phyloP scores from a whole-genome alignment of 352 stramenopile genomes.

The Phytophthora macrochlamydospora region DNA sequence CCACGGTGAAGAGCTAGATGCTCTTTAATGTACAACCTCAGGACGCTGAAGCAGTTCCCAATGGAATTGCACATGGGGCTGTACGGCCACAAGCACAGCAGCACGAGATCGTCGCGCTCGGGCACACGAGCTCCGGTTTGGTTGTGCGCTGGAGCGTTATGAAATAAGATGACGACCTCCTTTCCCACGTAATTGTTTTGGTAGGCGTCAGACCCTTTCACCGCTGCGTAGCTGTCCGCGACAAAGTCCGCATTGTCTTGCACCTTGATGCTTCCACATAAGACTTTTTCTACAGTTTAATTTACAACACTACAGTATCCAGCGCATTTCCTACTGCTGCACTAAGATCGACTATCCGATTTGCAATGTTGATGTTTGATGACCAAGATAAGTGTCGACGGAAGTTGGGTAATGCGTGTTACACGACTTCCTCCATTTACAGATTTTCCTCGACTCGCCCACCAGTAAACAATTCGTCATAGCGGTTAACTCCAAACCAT shows the following conservation, averaged over 20 bases:
- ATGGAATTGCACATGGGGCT: slow-evolving; percentile 32
- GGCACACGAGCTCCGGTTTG: slow-evolving; percentile 9
- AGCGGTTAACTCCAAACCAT: too few relatives aligned
- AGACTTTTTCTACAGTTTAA: too few relatives aligned
- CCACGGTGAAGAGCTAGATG: neutral
- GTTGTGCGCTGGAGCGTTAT: slow-evolving; percentile 22
- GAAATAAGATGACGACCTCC: slow-evolving; percentile 30
- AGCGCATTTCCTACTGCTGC: too few relatives aligned
- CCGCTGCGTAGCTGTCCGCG: slow-evolving; percentile 4
- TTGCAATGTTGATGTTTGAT: too few relatives aligned
- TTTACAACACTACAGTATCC: too few relatives aligned
- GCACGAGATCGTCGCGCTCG: slow-evolving; percentile 13
- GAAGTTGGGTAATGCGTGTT: too few relatives aligned
- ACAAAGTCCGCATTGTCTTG: slow-evolving; percentile 23
- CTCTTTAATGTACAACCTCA: slow-evolving; percentile 16
- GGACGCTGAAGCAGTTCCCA: slow-evolving; percentile 21
- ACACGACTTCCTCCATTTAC: too few relatives aligned
- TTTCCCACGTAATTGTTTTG: slow-evolving; percentile 15
- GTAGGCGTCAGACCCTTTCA: slow-evolving; percentile 11
- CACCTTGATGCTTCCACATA: slow-evolving; percentile 29
- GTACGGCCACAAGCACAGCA: slow-evolving; percentile 23
- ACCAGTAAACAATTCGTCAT: too few relatives aligned
- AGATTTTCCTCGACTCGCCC: too few relatives aligned
- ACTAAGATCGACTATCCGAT: too few relatives aligned
- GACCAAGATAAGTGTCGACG: too few relatives aligned